Evolutionary conservation across 257 asterid species (phyloP).

Genomic region (Solanum peruvianum): DNA sequence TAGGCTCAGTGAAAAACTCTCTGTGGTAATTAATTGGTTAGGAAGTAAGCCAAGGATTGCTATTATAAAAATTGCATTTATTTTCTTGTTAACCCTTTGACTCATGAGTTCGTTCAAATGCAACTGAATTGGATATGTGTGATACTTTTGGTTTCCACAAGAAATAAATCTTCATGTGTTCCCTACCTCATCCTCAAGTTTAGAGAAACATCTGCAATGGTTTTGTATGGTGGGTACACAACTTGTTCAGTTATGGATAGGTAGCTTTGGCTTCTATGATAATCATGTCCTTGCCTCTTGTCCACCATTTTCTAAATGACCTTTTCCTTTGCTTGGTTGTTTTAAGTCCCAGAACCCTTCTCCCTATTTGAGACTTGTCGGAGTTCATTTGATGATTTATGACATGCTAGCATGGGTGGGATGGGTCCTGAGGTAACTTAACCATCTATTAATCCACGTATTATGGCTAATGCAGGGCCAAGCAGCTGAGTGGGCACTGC

Average conservation of each 20-base stretch:
- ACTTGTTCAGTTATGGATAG: not conserved
- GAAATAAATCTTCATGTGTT: not conserved
- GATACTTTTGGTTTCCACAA: not conserved
- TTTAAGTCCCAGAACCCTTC: not conserved
- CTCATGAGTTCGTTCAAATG: not conserved
- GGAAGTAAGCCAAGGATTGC: not conserved
- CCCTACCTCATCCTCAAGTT: not conserved
- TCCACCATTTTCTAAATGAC: not conserved
- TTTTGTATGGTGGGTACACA: not conserved
- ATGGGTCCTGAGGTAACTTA: not conserved
- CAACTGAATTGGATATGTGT: not conserved
- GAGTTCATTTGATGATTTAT: not conserved
- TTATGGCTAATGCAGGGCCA: conserved; percentile 54
- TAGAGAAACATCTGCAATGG: not conserved
- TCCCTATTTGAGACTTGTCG: not conserved
- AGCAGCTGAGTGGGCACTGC: conserved; percentile 99
- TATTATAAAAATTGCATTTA: not conserved
- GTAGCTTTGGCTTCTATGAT: not conserved
- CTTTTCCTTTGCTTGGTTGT: not conserved
- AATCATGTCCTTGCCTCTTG: not conserved
- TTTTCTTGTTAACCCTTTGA: not conserved
- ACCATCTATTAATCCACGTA: not conserved
- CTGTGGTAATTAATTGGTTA: not conserved
- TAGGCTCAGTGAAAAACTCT: not conserved
- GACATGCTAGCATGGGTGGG: not conserved